Evolutionary conservation across 805 yeast genomes (phyloP), one percentile per base, ranked within the genome.

Genomic region (Isabelozyma gotoi): DNA sequence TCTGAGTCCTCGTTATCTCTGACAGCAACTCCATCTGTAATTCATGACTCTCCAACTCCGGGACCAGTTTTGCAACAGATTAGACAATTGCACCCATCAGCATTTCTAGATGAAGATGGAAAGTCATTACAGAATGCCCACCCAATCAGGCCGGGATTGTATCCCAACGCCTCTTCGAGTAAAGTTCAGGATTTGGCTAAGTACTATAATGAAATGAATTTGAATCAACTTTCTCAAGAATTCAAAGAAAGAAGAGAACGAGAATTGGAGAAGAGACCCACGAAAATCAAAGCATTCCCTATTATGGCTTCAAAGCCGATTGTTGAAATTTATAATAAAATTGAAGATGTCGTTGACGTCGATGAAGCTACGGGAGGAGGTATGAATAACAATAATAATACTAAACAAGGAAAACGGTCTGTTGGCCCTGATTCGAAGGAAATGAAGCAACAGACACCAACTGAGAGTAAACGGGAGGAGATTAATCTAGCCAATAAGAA

Each of bases 271-370:
- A 82, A 84, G 47, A 20, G 39, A n/a, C 14, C 39, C 31, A 75
- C 81, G 51, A 77, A 84, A 52, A 80, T 81, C 58, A 73, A 82
- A 47, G 88, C 92, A 0, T 68, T 74, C 11, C 90, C 94, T 5
- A 78, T 88, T 40, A 80, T 82, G 18, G 78, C 82, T 1, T 82
- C 94, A 1, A 83, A 79, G 46, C 98, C 99, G 0, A 85, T 88
- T 43, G 97, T 91, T 17, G 97, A 91, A 53, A 85, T 94, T 19
- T 94, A 86, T 59, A 83, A 88, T 51, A 84, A 88, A 56, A 94
- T 88, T 10, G 82, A 84, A 46, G 97, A 91, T 65, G 97, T 95
- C 1, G 94, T 89, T 5, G 85, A 80, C 43, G 71, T 65, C 3
- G 73, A 67, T 33, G 59, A 52, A n/a, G 52, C 45, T 32, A 24